Evolutionary conservation across 192 early-diverging fungal species (phyloP).

Genomic region (Kappamyces sp.): DNA sequence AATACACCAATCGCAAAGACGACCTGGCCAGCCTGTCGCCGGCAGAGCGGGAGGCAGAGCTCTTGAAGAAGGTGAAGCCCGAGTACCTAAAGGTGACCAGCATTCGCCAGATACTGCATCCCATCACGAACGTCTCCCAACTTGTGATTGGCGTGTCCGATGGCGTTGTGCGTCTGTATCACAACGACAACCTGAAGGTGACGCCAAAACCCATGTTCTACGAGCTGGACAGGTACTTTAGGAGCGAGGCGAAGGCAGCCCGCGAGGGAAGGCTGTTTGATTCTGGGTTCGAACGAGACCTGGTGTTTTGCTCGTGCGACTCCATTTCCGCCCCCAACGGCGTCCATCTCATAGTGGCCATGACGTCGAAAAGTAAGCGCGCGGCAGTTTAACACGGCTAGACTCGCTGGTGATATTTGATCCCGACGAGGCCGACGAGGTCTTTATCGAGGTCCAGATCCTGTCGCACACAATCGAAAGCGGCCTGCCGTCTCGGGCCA

Average conservation of each 20-base stretch:
- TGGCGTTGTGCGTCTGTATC: slow-evolving; percentile 9
- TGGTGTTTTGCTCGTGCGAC: not conserved
- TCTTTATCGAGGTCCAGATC: slow-evolving; percentile 6
- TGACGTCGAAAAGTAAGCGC: slow-evolving; percentile 6
- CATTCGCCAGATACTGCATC: not conserved
- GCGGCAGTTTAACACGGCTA: not conserved
- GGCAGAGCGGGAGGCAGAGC: too few relatives aligned
- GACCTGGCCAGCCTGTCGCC: too few relatives aligned
- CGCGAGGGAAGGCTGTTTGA: not conserved
- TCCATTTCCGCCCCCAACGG: slow-evolving; percentile 2
- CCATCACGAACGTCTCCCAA: not conserved
- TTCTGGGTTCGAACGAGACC: not conserved
- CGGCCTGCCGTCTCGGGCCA: not conserved
- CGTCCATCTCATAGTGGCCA: slow-evolving; percentile 7
- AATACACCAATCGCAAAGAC: too few relatives aligned
- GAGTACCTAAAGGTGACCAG: slow-evolving; percentile 10
- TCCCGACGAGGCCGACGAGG: not conserved
- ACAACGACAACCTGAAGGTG: slow-evolving; percentile 14
- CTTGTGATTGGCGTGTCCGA: slow-evolving; percentile 2
- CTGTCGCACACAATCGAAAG: not conserved
- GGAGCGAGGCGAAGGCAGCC: slow-evolving; percentile 1
- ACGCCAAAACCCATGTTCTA: slow-evolving; percentile 2
- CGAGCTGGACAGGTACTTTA: slow-evolving; percentile 5
- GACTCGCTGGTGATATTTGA: slow-evolving; percentile 11
- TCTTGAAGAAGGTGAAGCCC: too few relatives aligned